Evolutionary conservation across 352 stramenopile species (phyloP).

Genomic region (Globisporangium canariense): DNA sequence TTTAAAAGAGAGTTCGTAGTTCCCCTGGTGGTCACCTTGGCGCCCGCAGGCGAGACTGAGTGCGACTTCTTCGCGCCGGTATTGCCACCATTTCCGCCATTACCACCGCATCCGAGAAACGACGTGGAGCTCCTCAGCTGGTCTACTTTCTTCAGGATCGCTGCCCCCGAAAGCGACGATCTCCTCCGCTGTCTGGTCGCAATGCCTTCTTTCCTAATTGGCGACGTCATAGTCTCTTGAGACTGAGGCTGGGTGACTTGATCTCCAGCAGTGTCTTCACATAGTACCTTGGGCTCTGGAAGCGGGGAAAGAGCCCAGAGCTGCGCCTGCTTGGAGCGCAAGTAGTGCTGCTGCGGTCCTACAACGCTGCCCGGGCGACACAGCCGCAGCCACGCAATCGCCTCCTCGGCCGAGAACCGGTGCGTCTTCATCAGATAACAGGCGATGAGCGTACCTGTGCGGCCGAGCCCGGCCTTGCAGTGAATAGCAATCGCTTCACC

Average conservation of each 20-base stretch:
- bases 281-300: background rate
- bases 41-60: slow-evolving; percentile 4
- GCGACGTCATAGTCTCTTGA: background rate
- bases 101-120: background rate
- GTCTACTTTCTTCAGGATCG: slow-evolving; percentile 17
- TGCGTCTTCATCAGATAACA: slow-evolving; percentile 95
- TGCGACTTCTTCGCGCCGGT: slow-evolving; percentile 13
- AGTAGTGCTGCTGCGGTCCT: slow-evolving; percentile 92
- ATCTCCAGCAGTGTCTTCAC: background rate
- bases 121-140: slow-evolving; percentile 7
- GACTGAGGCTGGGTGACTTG: background rate
- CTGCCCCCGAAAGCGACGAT: slow-evolving; percentile 9
- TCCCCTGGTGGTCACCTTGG: background rate
- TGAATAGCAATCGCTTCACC: slow-evolving; percentile 90
- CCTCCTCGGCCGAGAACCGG: slow-evolving; percentile 88
- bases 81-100: background rate
- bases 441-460: slow-evolving; percentile 94
- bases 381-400: slow-evolving; percentile 91
- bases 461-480: slow-evolving; percentile 94
- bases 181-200: background rate
- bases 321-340: slow-evolving; percentile 63
- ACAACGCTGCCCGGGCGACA: slow-evolving; percentile 92
- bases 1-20: background rate
- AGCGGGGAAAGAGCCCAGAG: slow-evolving; percentile 7
- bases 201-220: slow-evolving; percentile 11